Evolutionary conservation across 2,329 filamentous ascomycete genomes (phyloP), one percentile per base, ranked within the genome.

Genomic region (Colletotrichum chlorophyti): DNA sequence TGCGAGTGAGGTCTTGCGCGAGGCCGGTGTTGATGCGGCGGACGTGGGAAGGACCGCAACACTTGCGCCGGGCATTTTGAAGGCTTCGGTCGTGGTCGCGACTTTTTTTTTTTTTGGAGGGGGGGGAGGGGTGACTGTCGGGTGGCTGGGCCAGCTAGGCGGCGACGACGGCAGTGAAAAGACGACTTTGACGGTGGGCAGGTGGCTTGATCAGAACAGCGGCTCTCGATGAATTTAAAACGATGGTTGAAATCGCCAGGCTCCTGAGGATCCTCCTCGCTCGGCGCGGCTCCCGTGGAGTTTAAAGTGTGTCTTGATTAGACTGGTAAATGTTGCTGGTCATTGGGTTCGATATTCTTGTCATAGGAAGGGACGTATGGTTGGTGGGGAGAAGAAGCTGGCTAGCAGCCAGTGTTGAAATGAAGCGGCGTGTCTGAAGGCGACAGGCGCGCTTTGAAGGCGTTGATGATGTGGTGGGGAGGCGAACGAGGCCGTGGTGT

Each of bases 1-100:
- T 68, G 87, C 89, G 68, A 88, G 79, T 62, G 89, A 82, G 65
- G 89, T 77, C 79, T 96, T 96, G 76, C 91, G 87, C 70, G 89
- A 83, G 68, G 85, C 84, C 72, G 90, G 84, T 71, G 88, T 85
- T 71, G 91, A 85, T 71, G 86, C 80, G 71, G 85, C 83, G 68
- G 85, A 76, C 71, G 89, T 79, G 68, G 87, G 78, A 67, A 83
- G 79, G 67, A 85, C 82, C 68, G 87, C 86, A 76, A 89, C 84
- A 74, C 78, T 84, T 74, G 88, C 84, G 79, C 85, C 87, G 72
- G 89, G 87, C 88, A 91, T 91, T 66, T 80, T 82, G 77, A 71
- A 66, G 69, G 67, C 65, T 68, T 64, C 67, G 68, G 69, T 76
- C 68, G 69, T 66, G 69, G 49, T 46, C 55, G 53, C 41, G 58